These are phyloP conservation scores for Diaporthe velutina DNA, from an alignment of 2,329 filamentous ascomycete species.

Conservation along the genomic window DNA sequence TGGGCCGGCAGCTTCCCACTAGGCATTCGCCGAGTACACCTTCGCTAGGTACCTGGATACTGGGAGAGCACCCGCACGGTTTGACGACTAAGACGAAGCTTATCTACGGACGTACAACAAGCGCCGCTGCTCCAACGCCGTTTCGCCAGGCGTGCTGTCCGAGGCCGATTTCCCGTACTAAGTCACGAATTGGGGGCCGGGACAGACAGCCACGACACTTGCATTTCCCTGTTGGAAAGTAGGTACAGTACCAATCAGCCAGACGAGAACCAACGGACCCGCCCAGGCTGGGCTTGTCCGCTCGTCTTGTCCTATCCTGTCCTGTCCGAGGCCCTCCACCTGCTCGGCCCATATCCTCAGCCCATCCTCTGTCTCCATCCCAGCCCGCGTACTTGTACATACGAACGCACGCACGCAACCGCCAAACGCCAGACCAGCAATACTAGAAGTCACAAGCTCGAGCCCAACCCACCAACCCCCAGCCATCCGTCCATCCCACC, in stretches of 20 bases:
- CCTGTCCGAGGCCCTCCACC: slow-evolving; percentile 1
- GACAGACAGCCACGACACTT: neutral
- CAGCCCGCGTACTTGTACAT: slow-evolving; percentile 2
- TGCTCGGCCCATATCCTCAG: slow-evolving; percentile 17
- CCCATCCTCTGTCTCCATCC: neutral
- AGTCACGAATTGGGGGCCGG: neutral
- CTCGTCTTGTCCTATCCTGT: neutral
- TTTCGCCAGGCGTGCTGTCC: slow-evolving; percentile 14
- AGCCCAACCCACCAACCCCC: neutral
- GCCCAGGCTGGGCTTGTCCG: slow-evolving; percentile 6
- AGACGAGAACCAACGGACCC: slow-evolving; percentile 11
- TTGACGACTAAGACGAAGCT: neutral
- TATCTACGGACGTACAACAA: neutral
- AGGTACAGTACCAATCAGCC: neutral
- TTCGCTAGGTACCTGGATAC: neutral
- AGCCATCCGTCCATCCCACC: slow-evolving; percentile 2
- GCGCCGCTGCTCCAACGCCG: neutral
- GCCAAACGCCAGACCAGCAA: neutral
- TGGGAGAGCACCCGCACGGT: neutral
- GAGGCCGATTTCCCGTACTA: neutral
- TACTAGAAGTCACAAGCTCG: neutral
- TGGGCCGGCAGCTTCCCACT: neutral
- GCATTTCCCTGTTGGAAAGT: neutral
- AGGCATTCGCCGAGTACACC: neutral
- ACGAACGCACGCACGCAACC: slow-evolving; percentile 10